phyloP scores from a whole-genome alignment of 2,329 filamentous ascomycete genomes.

The Colletotrichum viniferum region DNA sequence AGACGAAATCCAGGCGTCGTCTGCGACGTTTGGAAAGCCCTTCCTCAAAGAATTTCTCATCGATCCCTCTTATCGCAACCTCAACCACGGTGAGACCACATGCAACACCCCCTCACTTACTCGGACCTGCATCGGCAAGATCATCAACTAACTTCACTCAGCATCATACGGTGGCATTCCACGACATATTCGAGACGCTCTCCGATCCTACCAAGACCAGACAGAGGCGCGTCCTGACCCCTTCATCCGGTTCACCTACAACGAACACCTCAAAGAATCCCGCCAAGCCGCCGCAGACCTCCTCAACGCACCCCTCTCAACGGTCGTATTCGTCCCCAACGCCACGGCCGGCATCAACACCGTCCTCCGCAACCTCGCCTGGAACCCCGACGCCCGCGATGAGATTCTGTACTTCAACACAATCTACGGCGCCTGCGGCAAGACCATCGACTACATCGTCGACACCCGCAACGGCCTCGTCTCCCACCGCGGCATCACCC shows the following conservation, averaged over 20 bases:
- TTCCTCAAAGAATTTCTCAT: conserved; percentile 72
- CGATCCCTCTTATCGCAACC: conserved; percentile 68
- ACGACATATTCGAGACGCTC: conserved; percentile 58
- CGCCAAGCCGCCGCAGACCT: conserved; percentile 68
- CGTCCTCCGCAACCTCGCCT: conserved; percentile 76
- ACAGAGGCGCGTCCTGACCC: conserved; percentile 73
- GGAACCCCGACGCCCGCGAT: conserved; percentile 72
- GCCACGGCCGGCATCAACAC: conserved; percentile 81
- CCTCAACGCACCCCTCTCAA: conserved; percentile 68
- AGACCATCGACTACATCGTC: conserved; percentile 71
- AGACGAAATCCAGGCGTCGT: not conserved
- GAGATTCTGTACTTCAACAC: conserved; percentile 80
- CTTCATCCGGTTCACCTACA: conserved; percentile 75
- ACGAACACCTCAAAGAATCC: conserved; percentile 64
- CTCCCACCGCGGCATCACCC: conserved; percentile 56
- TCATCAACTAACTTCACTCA: conserved; percentile 29
- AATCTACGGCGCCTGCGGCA: conserved; percentile 79
- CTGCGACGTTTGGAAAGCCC: conserved; percentile 33
- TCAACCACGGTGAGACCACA: conserved; percentile 72
- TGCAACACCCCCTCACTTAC: not conserved
- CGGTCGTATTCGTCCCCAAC: conserved; percentile 80
- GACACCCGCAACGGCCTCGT: conserved; percentile 63
- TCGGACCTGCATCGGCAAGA: not conserved
- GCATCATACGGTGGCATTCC: conserved; percentile 85
- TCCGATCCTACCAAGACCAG: conserved; percentile 68